Base-by-base conservation (phyloP, 2,329 filamentous ascomycete genomes). In the Malbranchea cinnamomea region DNA sequence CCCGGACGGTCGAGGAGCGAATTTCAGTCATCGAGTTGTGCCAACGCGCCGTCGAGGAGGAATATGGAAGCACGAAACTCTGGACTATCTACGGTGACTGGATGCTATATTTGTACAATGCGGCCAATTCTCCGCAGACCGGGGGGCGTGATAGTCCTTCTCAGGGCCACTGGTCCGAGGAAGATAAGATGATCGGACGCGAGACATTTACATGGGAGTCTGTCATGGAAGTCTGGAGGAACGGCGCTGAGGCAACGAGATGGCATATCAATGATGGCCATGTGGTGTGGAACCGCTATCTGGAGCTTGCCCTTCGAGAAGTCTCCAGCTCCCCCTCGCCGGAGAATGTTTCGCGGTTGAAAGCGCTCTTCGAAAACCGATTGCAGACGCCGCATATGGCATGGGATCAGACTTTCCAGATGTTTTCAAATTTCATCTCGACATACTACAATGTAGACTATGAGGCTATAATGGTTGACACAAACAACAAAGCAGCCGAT, bases 81-180 rank as follows among this genome's bases (percentile, higher is more conserved):
- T 77, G 72, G 72, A 53, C 57, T n/a, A 59, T 67, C 6, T 77
- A 74, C 41, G 69, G 66, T 13, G 67, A 74, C 36, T 76, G 68
- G 60, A 58, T 74, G 36, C 53, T 65, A 20, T 59, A 65, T 33
- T 62, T 71, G 16, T 67, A 72, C 41, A 61, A 62, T 16, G 61
- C 65, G 30, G 64, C 53, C 52, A 28, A 62, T 56, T 28, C 34
- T 17, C 12, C 32, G 26, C n/a, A n/a, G n/a, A n/a, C n/a, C n/a
- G 29, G 30, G 3, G 35, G 36, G 49, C 57, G 51, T 38, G 54
- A 53, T 28, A 15, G 30, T 12, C 21, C 50, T 45, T 39, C 41
- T 20, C 44, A 49, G 31, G 41, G 48, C 33, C 45, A 50, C 14
- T 54, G 55, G 69, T 56, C 63, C 2, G 67, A 70, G 32, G 66